phyloP scores from a whole-genome alignment of 1,284 basidiomycete genomes.

The Boletus coffeatus region DNA sequence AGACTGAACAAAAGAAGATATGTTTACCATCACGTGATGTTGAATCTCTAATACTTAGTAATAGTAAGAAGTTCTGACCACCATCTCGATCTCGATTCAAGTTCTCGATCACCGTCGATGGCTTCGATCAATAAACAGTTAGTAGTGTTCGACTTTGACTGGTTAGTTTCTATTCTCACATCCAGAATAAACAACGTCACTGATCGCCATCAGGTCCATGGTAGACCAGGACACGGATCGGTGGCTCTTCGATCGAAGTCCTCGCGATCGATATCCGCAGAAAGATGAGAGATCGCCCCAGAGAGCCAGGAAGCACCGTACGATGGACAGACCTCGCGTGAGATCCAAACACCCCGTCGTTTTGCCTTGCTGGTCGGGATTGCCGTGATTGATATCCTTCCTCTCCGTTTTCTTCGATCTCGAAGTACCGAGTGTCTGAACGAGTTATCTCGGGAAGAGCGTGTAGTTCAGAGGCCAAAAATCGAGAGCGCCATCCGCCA shows the following conservation, averaged over 20 bases:
- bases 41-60: too few relatives aligned
- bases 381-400: neutral
- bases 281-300: conserved; percentile 68
- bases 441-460: conserved; percentile 44
- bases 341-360: conserved; percentile 25
- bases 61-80: too few relatives aligned
- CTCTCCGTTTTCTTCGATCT: neutral
- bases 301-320: conserved; percentile 22
- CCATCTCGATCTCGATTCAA: too few relatives aligned
- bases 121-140: conserved; percentile 27
- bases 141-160: conserved; percentile 97
- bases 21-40: too few relatives aligned
- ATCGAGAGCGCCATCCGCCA: conserved; percentile 74
- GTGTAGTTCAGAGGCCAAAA: conserved; percentile 66
- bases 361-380: neutral
- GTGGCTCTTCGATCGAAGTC: conserved; percentile 85
- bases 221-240: conserved; percentile 97
- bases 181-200: neutral
- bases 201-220: conserved; percentile 54
- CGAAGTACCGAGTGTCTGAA: conserved; percentile 68
- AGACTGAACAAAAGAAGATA: too few relatives aligned
- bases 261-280: conserved; percentile 81
- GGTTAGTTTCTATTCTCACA: conserved; percentile 46
- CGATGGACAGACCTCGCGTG: conserved; percentile 98
- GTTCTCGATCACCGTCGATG: too few relatives aligned